These are phyloP conservation scores for Backusella tuberculispora DNA, from an alignment of 192 early-diverging fungal genomes.

Conservation along the genomic window DNA sequence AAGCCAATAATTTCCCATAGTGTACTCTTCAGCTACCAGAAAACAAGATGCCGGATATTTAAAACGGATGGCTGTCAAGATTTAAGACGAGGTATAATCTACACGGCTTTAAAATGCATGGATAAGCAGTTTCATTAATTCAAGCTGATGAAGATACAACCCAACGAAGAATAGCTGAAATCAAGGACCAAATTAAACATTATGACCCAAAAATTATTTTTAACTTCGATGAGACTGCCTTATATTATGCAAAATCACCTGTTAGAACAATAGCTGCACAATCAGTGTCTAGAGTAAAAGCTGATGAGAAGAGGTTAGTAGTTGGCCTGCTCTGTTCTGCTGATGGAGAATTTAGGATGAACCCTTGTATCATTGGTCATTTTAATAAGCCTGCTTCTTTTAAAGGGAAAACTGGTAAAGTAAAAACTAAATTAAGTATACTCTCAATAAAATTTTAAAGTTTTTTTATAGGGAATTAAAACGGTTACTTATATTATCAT, in stretches of 20 bases:
- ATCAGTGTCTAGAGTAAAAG: background rate
- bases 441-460: too few relatives aligned
- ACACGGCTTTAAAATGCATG: background rate
- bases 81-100: background rate
- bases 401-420: background rate
- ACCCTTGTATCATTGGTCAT: background rate
- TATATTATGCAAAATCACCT: background rate
- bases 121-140: background rate
- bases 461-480: background rate
- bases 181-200: background rate
- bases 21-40: background rate
- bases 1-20: too few relatives aligned
- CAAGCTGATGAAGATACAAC: too few relatives aligned
- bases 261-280: background rate
- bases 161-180: background rate
- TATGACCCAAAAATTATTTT: background rate
- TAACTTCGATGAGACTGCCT: background rate
- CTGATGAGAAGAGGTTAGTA: background rate
- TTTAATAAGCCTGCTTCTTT: background rate
- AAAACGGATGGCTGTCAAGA: background rate
- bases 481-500: background rate
- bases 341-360: background rate
- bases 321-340: background rate
- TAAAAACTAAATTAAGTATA: background rate
- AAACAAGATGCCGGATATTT: background rate